These are phyloP conservation scores for Monosiga brevicollis DNA, from an alignment of 78 protist species.

Conservation along the genomic window DNA sequence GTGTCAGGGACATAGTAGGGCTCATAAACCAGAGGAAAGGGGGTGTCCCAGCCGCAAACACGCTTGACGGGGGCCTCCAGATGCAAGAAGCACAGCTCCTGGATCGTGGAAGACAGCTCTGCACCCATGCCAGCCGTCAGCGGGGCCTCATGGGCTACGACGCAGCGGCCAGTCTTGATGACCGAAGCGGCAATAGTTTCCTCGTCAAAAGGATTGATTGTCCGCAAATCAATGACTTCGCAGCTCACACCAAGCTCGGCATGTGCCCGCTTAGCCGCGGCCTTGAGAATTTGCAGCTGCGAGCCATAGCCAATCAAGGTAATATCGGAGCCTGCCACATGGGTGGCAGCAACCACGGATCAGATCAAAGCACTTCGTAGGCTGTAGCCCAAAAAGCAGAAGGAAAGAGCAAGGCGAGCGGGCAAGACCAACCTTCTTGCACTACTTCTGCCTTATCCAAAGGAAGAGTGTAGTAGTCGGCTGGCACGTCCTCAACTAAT, in stretches of 20 bases:
- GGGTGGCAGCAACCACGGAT: too few species aligned
- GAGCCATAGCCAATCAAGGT: constrained; percentile 81
- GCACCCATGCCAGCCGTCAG: constrained; percentile 85
- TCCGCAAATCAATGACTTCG: constrained; percentile 73
- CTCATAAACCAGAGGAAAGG: constrained; percentile 91
- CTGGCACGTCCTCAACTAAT: constrained; percentile 60
- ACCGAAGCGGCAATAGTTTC: constrained; percentile 65
- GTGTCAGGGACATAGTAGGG: constrained; percentile 76
- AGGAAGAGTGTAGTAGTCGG: constrained; percentile 67
- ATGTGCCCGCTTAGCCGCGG: constrained; percentile 58
- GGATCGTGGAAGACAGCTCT: constrained; percentile 79
- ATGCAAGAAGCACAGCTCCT: constrained; percentile 73
- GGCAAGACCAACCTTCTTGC: constrained; percentile 20
- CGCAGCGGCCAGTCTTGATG: constrained; percentile 73
- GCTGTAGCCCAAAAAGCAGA: neutral
- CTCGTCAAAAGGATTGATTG: constrained; percentile 79
- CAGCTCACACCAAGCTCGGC: constrained; percentile 55
- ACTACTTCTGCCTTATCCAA: constrained; percentile 75
- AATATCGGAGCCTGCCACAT: constrained; percentile 31
- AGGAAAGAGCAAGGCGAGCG: neutral
- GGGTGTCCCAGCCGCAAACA: constrained; percentile 89
- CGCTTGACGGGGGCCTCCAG: constrained; percentile 88
- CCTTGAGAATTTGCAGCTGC: constrained; percentile 51
- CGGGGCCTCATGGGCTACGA: constrained; percentile 90
- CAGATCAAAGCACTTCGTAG: too few species aligned